Evolutionary conservation across 345 rosid genomes (phyloP).

Genomic region (Orychophragmus violaceus): DNA sequence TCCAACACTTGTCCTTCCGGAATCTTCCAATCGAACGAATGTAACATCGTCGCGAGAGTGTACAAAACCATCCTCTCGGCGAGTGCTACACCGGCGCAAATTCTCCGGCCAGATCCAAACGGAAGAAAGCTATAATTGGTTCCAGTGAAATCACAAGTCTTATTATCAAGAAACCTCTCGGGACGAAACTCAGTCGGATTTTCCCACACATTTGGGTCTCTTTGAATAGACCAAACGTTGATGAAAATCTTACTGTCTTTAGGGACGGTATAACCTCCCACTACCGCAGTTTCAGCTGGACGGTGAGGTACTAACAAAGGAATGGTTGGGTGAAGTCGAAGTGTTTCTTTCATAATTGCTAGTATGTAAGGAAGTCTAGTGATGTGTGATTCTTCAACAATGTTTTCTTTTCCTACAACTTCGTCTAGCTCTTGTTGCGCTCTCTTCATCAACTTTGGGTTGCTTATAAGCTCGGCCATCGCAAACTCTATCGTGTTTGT

Average conservation of each 20-base stretch:
- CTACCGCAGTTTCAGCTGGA: slow-evolving; percentile 9
- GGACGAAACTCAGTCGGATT: slow-evolving; percentile 20
- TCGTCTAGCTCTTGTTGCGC: slow-evolving; percentile 23
- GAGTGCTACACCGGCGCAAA: slow-evolving; percentile 60
- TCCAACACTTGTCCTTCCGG: slow-evolving; percentile 29
- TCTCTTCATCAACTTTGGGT: slow-evolving; percentile 3
- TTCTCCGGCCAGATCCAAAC: slow-evolving; percentile 83
- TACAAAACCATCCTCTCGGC: slow-evolving; percentile 73
- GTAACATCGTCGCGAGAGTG: slow-evolving; percentile 51
- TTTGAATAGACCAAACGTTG: slow-evolving; percentile 20
- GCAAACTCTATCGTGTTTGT: slow-evolving; percentile 24
- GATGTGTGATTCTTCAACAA: slow-evolving; percentile 27
- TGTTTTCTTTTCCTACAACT: slow-evolving; percentile 18
- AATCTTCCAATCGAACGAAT: slow-evolving; percentile 70
- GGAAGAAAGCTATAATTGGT: slow-evolving; percentile 53
- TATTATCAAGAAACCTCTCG: slow-evolving; percentile 21
- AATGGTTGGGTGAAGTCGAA: slow-evolving; percentile 21
- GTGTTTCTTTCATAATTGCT: slow-evolving; percentile 31
- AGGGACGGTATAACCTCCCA: slow-evolving; percentile 19
- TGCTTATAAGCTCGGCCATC: slow-evolving; percentile 21
- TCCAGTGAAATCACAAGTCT: slow-evolving; percentile 47
- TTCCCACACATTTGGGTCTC: slow-evolving; percentile 24
- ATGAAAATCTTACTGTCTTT: slow-evolving; percentile 19
- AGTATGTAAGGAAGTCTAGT: slow-evolving; percentile 14
- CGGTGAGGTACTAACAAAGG: slow-evolving; percentile 25